A percentile compares a stretch with the other conserved stretches of the same genome.
Evolutionary conservation across 495 filamentous ascomycete genomes (phyloP).

Genomic region (Filosporella fistucella): DNA sequence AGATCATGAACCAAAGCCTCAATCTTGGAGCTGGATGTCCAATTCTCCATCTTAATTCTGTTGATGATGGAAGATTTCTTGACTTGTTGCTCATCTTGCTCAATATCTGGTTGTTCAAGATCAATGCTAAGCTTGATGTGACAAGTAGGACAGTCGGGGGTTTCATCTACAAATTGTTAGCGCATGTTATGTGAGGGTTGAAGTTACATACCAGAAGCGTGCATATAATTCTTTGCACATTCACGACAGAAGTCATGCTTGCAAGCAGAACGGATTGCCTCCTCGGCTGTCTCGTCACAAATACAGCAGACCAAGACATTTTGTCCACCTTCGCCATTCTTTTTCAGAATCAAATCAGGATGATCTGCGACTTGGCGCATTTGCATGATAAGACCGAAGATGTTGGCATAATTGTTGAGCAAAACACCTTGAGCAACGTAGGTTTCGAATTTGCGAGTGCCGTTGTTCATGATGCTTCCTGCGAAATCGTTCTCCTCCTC

Average conservation of each 20-base stretch:
- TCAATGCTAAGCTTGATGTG: conserved; percentile 88
- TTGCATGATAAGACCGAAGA: conserved; percentile 87
- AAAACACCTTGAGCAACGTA: conserved; percentile 93
- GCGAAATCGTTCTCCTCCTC: conserved; percentile 95
- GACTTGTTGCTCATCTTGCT: conserved; percentile 74
- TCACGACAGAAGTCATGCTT: conserved; percentile 92
- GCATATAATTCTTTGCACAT: conserved; percentile 81
- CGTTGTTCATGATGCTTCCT: conserved; percentile 89
- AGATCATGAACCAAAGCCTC: conserved; percentile 93
- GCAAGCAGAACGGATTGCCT: conserved; percentile 86
- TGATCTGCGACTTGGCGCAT: conserved; percentile 97
- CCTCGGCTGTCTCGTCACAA: conserved; percentile 93
- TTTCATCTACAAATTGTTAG: conserved; percentile 22
- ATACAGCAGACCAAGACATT: conserved; percentile 89
- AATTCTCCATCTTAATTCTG: conserved; percentile 93
- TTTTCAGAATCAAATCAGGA: conserved; percentile 89
- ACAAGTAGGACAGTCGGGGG: conserved; percentile 84
- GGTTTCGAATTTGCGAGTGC: conserved; percentile 82
- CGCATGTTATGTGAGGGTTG: not conserved
- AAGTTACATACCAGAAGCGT: conserved; percentile 53
- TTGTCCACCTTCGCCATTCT: conserved; percentile 76
- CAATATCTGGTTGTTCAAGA: conserved; percentile 87
- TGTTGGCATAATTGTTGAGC: conserved; percentile 94
- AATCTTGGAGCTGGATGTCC: conserved; percentile 97
- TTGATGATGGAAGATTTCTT: conserved; percentile 97